Base-by-base conservation (phyloP, 2,329 filamentous ascomycete genomes). In the Monosporascus sp. region DNA sequence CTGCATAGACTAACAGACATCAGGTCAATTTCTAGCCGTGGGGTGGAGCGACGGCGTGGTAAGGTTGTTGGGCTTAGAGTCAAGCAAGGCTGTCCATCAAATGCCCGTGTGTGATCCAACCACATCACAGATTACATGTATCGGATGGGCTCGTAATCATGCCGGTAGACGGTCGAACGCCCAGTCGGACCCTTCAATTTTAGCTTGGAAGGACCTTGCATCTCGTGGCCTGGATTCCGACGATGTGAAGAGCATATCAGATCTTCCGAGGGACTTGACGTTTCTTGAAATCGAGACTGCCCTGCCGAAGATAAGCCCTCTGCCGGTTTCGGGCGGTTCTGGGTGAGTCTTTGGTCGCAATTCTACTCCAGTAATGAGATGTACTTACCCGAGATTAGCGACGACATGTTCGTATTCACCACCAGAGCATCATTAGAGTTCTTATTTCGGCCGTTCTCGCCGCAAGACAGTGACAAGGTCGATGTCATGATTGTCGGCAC, bases 1-100 rank as follows among this genome's bases (percentile, higher is more conserved):
- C 31, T 35, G 14, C 18, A 36, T 27, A 37, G 31, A 57, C 58
- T 65, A 45, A 65, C 55, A 22, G n/a, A 11, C 38, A 9, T 6
- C 53, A 87, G 86, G 87, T 8, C 87, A 89, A 57, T 84, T 90
- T 43, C 79, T 97, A 51, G 90, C 90, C 15, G 83, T 94, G 15
- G 90, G 85, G 46, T 96, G 90, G 85, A 90, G 82, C 60, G 90
- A 96, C 73, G 88, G 89, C 27, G 81, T 82, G 7, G 82, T 94
- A 20, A 85, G 90, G 54, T 73, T 96, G 37, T 81, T 93, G 67
- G 88, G 88, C 55, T 74, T 90, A 22, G 90, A 94, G 68, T 92
- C 84, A 62, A 88, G 85, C 68, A 96, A 93, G 71, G 82, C 87
- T 14, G 84, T 91, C 20, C 88, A 94, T 67, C 83, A 88, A 63